Conservation (phyloP, 305 asterid species). For the Galium porrigens region DNA sequence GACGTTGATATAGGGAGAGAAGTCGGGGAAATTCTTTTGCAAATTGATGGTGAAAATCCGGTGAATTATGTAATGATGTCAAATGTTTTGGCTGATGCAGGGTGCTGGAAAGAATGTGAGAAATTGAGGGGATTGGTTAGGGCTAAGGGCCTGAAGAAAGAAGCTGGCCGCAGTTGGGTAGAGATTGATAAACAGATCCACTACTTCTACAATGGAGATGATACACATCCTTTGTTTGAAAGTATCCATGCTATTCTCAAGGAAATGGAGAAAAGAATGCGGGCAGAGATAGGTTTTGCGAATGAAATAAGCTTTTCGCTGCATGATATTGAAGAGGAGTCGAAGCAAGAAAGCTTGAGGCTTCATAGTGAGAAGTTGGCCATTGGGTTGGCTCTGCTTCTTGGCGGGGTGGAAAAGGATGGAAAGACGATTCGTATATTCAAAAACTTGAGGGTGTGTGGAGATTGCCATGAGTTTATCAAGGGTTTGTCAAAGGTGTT, state of each 20-base stretch:
- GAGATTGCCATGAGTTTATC: constrained; percentile 41
- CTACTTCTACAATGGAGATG: constrained; percentile 34
- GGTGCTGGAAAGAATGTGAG: constrained; percentile 43
- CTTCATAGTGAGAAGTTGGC: constrained; percentile 44
- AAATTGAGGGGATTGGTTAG: constrained; percentile 28
- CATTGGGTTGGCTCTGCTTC: constrained; percentile 32
- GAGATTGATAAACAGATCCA: constrained; percentile 34
- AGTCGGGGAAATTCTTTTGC: constrained; percentile 34
- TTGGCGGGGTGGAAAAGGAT: constrained; percentile 19
- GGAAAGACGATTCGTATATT: constrained; percentile 26
- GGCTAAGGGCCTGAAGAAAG: constrained; percentile 42
- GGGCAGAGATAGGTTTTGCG: constrained; percentile 28
- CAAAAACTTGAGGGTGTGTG: constrained; percentile 41
- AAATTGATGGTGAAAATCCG: constrained; percentile 34
- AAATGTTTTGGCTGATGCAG: constrained; percentile 37
- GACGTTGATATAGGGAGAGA: constrained; percentile 36
- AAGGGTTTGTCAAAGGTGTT: constrained; percentile 36
- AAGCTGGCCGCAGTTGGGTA: constrained; percentile 49
- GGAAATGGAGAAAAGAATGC: constrained; percentile 32
- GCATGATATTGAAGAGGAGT: constrained; percentile 42
- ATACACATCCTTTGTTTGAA: constrained; percentile 24
- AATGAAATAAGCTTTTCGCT: constrained; percentile 27
- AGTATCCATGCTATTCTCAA: constrained; percentile 25
- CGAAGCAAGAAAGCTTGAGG: constrained; percentile 32
- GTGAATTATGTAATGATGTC: constrained; percentile 43